Conservation (phyloP, 495 filamentous ascomycete species). For the Talaromyces liani region DNA sequence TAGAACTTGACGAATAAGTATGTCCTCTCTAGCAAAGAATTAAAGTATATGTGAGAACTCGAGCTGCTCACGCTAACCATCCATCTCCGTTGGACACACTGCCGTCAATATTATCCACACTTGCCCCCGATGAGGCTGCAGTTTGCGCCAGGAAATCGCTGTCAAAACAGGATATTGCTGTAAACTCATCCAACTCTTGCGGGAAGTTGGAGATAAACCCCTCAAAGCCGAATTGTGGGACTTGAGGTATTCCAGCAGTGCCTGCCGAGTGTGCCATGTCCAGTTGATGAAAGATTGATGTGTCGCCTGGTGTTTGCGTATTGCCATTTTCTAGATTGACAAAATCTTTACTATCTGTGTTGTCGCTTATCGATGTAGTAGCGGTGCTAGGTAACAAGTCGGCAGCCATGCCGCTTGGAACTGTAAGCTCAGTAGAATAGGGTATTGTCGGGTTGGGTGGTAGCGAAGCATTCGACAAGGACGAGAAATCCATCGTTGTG, state of each 20-base stretch:
- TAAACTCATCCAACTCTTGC: slow-evolving; percentile 40
- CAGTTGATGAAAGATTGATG: background rate
- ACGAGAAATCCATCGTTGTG: background rate
- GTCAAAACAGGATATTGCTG: slow-evolving; percentile 40
- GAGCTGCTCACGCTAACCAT: background rate
- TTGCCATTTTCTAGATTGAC: background rate
- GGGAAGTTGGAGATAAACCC: slow-evolving; percentile 42
- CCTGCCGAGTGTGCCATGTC: slow-evolving; percentile 21
- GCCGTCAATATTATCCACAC: background rate
- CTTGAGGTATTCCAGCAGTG: slow-evolving; percentile 23
- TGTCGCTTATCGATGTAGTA: background rate
- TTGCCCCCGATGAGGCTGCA: background rate
- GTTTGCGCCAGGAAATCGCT: slow-evolving; percentile 17
- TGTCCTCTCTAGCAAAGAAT: background rate
- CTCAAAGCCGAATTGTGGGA: slow-evolving; percentile 36
- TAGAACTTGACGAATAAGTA: background rate
- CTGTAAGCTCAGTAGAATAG: background rate
- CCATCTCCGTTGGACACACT: background rate
- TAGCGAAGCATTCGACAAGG: background rate
- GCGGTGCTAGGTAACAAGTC: background rate
- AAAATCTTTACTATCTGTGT: background rate
- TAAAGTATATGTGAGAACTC: background rate
- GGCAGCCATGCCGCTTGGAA: background rate
- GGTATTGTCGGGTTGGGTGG: background rate
- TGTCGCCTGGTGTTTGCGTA: background rate